phyloP scores from a whole-genome alignment of 169 alveolate species.

The Cryptosporidium sp. region DNA sequence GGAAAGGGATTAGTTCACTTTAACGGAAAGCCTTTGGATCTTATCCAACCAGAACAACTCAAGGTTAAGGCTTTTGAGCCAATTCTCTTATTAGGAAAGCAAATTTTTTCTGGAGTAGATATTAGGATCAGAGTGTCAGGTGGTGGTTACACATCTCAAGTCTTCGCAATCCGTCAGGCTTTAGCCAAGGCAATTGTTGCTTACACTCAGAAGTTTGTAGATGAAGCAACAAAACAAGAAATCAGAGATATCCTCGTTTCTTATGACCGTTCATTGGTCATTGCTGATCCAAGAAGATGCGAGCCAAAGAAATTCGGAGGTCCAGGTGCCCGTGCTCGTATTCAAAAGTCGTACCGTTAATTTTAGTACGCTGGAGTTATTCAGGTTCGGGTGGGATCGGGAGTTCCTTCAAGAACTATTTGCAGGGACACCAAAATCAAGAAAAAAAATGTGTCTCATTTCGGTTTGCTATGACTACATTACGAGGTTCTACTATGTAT shows the following conservation, averaged over 20 bases:
- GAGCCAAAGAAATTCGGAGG: conserved; percentile 99
- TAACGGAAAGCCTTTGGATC: conserved; percentile 95
- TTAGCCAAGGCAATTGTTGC: conserved; percentile 98
- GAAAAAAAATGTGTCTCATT: background rate
- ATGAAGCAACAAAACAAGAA: conserved; percentile 94
- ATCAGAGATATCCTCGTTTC: conserved; percentile 94
- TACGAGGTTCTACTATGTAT: background rate
- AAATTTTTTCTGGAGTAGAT: conserved; percentile 92
- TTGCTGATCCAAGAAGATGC: conserved; percentile 99
- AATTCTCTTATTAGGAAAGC: conserved; percentile 95
- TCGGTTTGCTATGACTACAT: background rate
- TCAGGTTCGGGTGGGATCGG: background rate
- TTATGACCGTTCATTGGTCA: conserved; percentile 98
- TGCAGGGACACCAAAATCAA: background rate
- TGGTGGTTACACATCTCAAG: conserved; percentile 98
- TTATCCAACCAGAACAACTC: conserved; percentile 94
- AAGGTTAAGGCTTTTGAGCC: conserved; percentile 98
- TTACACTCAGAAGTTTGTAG: conserved; percentile 96
- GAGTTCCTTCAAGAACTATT: background rate
- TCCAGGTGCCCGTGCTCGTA: conserved; percentile 98
- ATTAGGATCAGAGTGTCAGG: conserved; percentile 98
- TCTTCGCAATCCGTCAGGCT: conserved; percentile 97
- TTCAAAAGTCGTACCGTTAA: conserved; percentile 99
- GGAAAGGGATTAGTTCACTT: conserved; percentile 96
- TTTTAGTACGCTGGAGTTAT: background rate